Base-by-base conservation (phyloP, 2,329 filamentous ascomycete genomes). In the Thelonectria rubi region DNA sequence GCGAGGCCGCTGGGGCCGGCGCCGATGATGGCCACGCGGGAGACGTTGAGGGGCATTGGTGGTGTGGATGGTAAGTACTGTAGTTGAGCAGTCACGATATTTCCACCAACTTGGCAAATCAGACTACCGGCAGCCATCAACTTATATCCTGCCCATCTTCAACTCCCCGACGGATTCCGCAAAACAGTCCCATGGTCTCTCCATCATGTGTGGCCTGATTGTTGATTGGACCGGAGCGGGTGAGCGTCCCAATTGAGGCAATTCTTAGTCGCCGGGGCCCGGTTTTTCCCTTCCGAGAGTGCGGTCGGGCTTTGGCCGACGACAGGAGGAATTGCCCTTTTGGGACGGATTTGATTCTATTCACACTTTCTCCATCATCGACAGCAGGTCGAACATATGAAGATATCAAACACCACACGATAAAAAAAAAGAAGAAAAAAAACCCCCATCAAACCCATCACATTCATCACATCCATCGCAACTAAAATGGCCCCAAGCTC, bases 1-100 rank as follows among this genome's bases (percentile, higher is more conserved):
- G 86, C 85, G 3, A 93, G 78, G 8, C 91, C 91, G 62, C 84
- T 85, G 1, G 91, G 88, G 1, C 91, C 91, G 12, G 88, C 90
- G n/a, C 91, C 91, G 62, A 93, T 87, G 45, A 93, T 83, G 62
- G 88, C 89, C 65, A 93, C 81, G 14, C 77, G 81, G 55, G 79
- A 77, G 21, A 86, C 66, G 32, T 30, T 30, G 26, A 30, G 26
- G 26, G 26, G 26, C 26, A 30, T 30, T 5, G 26, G n/a, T n/a
- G n/a, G n/a, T n/a, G n/a, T n/a, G n/a, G 26, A 30, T 30, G 26
- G 8, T 24, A 30, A 30, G n/a, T 30, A 24, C 4, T 73, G 65
- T 43, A 75, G 62, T 54, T 62, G 71, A 17, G 69, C 69, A 24
- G 59, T 56, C 21, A 65, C n/a, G 3, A 61, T 53, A 68, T 72